Evolutionary conservation across 23 red algal species (phyloP).

Genomic region (Gracilariopsis chorda): DNA sequence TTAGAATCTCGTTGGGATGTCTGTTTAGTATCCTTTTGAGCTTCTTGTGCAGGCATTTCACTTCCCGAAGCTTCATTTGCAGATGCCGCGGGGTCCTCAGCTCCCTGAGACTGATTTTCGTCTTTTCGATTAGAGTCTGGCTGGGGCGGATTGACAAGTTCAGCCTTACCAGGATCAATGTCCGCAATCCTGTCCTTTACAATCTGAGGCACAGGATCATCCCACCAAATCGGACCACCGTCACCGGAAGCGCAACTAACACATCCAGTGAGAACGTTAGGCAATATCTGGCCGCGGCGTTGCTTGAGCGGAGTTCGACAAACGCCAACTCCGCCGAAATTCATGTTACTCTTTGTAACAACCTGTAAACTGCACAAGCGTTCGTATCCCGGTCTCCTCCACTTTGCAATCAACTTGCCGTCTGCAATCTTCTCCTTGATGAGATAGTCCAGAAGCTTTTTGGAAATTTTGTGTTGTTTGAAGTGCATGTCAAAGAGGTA

Average conservation of each 20-base stretch:
- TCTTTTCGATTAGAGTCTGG: too few relatives aligned
- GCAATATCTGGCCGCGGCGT: conserved; percentile 71
- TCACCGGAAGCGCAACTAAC: conserved; percentile 83
- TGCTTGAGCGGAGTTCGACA: conserved; percentile 76
- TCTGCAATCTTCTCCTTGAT: conserved; percentile 72
- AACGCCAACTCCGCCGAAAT: conserved; percentile 69
- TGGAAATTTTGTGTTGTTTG: conserved; percentile 52
- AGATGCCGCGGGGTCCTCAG: too few relatives aligned
- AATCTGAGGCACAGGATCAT: conserved; percentile 84
- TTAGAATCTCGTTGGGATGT: not conserved
- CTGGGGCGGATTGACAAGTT: not conserved
- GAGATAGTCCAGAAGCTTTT: conserved; percentile 69
- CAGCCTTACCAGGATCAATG: conserved; percentile 43
- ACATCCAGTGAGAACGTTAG: conserved; percentile 87
- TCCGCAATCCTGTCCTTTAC: conserved; percentile 46
- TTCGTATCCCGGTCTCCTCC: conserved; percentile 88
- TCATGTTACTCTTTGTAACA: conserved; percentile 66
- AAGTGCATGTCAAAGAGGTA: conserved; percentile 79
- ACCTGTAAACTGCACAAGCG: conserved; percentile 64
- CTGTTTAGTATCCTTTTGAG: too few relatives aligned
- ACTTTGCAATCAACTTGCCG: conserved; percentile 78
- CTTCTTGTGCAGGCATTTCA: too few relatives aligned
- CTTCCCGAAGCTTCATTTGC: too few relatives aligned
- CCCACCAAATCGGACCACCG: conserved; percentile 92
- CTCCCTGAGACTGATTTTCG: too few relatives aligned